phyloP scores from a whole-genome alignment of 2,329 filamentous ascomycete species.

The Aureobasidium sp. region DNA sequence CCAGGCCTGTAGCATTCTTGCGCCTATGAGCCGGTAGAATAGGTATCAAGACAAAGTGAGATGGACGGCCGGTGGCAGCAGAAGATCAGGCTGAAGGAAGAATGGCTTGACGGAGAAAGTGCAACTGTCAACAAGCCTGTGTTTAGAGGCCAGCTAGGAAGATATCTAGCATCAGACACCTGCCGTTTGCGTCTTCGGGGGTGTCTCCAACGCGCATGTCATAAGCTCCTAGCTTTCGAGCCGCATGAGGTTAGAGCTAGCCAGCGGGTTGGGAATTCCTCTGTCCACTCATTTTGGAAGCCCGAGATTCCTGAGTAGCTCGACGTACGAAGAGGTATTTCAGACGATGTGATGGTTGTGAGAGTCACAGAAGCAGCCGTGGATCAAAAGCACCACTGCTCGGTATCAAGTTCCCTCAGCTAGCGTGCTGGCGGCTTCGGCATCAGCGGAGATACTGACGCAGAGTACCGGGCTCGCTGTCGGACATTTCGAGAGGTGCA shows the following conservation, averaged over 20 bases:
- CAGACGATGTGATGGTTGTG: neutral
- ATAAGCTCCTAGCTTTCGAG: neutral
- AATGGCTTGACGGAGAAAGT: conserved; percentile 12
- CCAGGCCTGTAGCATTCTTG: neutral
- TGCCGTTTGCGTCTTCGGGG: neutral
- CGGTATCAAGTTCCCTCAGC: neutral
- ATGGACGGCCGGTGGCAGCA: neutral
- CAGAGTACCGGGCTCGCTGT: neutral
- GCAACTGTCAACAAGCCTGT: neutral
- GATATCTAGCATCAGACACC: neutral
- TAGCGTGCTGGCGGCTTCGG: conserved; percentile 8
- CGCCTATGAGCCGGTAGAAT: conserved; percentile 5
- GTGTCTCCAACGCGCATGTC: neutral
- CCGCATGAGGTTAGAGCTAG: neutral
- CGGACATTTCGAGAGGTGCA: conserved; percentile 10
- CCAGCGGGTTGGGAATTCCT: neutral
- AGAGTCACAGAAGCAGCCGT: neutral
- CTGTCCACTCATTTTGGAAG: neutral
- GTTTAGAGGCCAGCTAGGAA: neutral
- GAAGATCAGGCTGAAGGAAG: conserved; percentile 10
- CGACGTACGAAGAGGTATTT: neutral
- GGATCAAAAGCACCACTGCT: neutral
- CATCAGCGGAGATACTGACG: conserved; percentile 12
- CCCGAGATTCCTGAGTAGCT: neutral
- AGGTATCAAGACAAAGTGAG: neutral